These are phyloP conservation scores for Triticum monococcum DNA, from an alignment of 176 grass and related monocot genomes.

Conservation along the genomic window DNA sequence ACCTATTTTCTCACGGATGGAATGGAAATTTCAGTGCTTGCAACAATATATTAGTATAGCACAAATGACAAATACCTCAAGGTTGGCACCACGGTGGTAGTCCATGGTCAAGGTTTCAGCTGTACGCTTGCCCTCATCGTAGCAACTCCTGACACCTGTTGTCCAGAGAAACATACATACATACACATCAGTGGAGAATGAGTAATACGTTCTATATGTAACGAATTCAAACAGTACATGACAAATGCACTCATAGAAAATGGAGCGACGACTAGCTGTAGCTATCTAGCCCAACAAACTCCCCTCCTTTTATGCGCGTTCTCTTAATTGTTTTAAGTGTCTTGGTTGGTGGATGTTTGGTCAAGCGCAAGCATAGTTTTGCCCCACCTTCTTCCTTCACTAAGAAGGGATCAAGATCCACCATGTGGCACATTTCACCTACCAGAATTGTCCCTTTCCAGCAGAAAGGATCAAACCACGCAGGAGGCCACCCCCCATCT, in stretches of 20 bases:
- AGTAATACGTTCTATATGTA: not conserved
- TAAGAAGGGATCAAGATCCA: slow-evolving; percentile 36
- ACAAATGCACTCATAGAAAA: not conserved
- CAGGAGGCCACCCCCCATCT: slow-evolving; percentile 31
- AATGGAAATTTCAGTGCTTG: slow-evolving; percentile 25
- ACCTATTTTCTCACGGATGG: not conserved
- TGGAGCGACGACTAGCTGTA: not conserved
- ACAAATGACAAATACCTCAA: slow-evolving; percentile 48
- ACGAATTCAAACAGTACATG: slow-evolving; percentile 9
- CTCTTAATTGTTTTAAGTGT: slow-evolving; percentile 30
- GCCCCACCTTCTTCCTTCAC: slow-evolving; percentile 24
- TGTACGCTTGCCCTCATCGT: slow-evolving; percentile 86
- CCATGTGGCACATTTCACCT: slow-evolving; percentile 39
- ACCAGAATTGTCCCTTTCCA: slow-evolving; percentile 38
- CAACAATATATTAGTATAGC: not conserved
- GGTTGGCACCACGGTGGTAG: slow-evolving; percentile 84
- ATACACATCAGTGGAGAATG: slow-evolving; percentile 24
- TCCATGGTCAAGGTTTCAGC: slow-evolving; percentile 96
- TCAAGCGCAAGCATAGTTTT: slow-evolving; percentile 32
- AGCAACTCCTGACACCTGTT: slow-evolving; percentile 88
- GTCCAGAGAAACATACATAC: slow-evolving; percentile 9
- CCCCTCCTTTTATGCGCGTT: not conserved
- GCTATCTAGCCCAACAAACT: slow-evolving; percentile 36
- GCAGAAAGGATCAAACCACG: slow-evolving; percentile 43
- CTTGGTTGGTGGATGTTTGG: slow-evolving; percentile 48